Base-by-base conservation (phyloP, 306 rosid genomes). In the Spatholobus suberectus region DNA sequence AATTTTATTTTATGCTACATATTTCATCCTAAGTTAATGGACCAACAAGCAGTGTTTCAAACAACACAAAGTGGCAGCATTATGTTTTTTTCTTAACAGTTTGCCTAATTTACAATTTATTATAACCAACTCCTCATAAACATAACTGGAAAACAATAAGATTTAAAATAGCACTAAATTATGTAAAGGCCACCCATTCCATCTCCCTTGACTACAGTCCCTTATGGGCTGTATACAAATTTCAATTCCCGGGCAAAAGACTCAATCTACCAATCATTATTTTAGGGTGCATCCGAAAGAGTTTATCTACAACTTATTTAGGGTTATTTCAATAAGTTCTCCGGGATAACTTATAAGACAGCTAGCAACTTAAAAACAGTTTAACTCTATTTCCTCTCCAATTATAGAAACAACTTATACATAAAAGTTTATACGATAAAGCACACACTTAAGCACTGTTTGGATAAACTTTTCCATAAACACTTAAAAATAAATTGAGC, bases 1-100 rank as follows among this genome's bases (percentile, higher is more conserved):
- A 49, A 20, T 51, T 70, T 41, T 57, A 43, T 68, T 74, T 41
- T 29, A 23, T 35, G 61, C 75, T 15, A 12, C 74, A 61, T 86
- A 68, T 52, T 34, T 66, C 80, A 41, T 57, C 12, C 71, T 24
- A 49, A 77, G 35, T 72, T 24, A 38, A 57, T 55, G 73, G 27
- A 47, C 61, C 52, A 20, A 27, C 57, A 70, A 47, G 57, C 62
- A 15, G 62, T 70, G 32, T 26, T 87, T 21, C 32, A 83, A 44
- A 57, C 51, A 46, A 12, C 65, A 18, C 51, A 76, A 59, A 44
- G 61, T 11, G 62, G 35, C 47, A 43, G 61, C 29, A n/a, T 23
- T 59, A 27, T 41, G 41, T 29, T 41, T 8, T 23, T 38, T 15
- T 13, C 12, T 17, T 32, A 71, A 17, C 29, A 37, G 66, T 12